phyloP scores from a whole-genome alignment of 441 rosid species.

The Raphanus hybrid region DNA sequence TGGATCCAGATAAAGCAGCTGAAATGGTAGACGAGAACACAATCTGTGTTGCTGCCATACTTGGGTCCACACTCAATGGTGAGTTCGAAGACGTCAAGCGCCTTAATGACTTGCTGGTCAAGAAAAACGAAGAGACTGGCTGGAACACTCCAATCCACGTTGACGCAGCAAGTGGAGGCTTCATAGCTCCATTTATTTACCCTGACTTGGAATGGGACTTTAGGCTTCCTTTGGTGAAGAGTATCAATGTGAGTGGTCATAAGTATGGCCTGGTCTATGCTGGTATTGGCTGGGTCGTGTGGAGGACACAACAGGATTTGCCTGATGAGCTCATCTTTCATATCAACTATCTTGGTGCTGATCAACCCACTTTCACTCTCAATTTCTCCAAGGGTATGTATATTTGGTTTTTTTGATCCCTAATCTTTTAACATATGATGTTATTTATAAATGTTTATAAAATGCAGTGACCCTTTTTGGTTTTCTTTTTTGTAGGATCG shows the following conservation, averaged over 20 bases:
- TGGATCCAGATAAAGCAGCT: slow-evolving; percentile 85
- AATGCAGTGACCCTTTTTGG: not conserved
- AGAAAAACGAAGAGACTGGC: slow-evolving; percentile 79
- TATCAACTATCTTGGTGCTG: slow-evolving; percentile 86
- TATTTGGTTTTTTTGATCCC: not conserved
- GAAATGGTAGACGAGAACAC: slow-evolving; percentile 94
- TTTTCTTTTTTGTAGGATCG: slow-evolving; percentile 57
- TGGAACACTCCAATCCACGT: slow-evolving; percentile 93
- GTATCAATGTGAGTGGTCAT: slow-evolving; percentile 88
- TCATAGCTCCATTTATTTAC: slow-evolving; percentile 79
- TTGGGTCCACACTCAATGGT: slow-evolving; percentile 86
- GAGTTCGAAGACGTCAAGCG: slow-evolving; percentile 90
- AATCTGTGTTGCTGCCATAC: slow-evolving; percentile 82
- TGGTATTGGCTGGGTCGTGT: slow-evolving; percentile 87
- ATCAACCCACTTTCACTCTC: slow-evolving; percentile 90
- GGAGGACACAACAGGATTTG: slow-evolving; percentile 80
- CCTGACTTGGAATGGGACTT: slow-evolving; percentile 93
- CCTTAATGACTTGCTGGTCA: slow-evolving; percentile 65
- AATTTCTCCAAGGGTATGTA: slow-evolving; percentile 79
- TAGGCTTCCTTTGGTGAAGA: slow-evolving; percentile 80
- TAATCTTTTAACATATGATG: not conserved
- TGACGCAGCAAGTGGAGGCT: slow-evolving; percentile 92
- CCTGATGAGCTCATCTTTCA: slow-evolving; percentile 94
- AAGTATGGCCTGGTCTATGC: slow-evolving; percentile 90
- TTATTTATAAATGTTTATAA: not conserved